Base-by-base conservation (phyloP, 768 basidiomycete species). In the Dictyophora rubrovolvata region DNA sequence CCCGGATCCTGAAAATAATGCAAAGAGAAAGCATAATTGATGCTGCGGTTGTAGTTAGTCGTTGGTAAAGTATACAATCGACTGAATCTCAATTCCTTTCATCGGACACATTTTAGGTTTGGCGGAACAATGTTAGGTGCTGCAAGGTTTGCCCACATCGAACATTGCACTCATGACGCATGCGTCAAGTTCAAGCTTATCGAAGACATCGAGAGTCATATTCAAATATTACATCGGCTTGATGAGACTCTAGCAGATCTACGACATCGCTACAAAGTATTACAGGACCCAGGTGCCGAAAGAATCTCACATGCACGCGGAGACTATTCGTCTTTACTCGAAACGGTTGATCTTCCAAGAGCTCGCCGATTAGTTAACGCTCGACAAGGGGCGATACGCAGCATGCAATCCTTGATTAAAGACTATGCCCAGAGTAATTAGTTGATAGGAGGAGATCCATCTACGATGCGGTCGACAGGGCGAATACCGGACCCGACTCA, bases 71-170 rank as follows among this genome's bases (percentile, higher is more conserved):
- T 70, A 59, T 20, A 53, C 33, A 22, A 14, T 59, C 18, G 10
- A 6, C n/a, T 52, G 9, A 10, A n/a, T 4, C 23, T 49, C 21
- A 42, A 6, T 1, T 14, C 50, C 3, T 51, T 51, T 16, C 18
- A 51, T 16, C 12, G 8, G 20, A 34, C 42, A 18, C 22, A 21
- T 22, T 33, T 5, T 63, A 89, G 88, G 87, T 90, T 83, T 64
- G 89, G 89, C 0, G 89, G 90, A n/a, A 82, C 78, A 7, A 72
- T 90, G 73, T 74, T 93, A 4, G 90, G 90, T 1, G 86, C 89
- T 5, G 77, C 74, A 17, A 60, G 90, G 35, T 93, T 92, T 68
- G 69, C 77, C 2, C 90, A 93, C 65, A 86, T 92, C 64, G 84
- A 89, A 68, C 81, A 78, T 1, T 90, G 89, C 67, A 73, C 88